Evolutionary conservation across 495 filamentous ascomycete genomes (phyloP).

Genomic region (Bryoglossum gracile): DNA sequence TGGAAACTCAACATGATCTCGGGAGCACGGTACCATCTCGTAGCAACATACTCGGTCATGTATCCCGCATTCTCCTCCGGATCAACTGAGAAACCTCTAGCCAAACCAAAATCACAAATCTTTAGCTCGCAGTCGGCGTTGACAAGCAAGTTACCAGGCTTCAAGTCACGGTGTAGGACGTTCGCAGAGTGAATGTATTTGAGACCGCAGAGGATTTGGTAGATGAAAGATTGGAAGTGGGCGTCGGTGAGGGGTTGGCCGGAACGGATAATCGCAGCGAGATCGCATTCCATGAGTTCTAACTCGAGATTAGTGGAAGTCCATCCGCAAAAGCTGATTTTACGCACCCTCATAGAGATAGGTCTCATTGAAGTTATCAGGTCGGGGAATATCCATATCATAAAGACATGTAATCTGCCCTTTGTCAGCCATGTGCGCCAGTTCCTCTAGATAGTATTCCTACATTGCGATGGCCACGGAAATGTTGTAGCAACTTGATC

Average conservation of each 20-base stretch:
- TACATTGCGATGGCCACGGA: constrained; percentile 67
- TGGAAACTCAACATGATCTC: constrained; percentile 99
- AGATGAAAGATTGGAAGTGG: constrained; percentile 92
- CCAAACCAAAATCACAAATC: constrained; percentile 97
- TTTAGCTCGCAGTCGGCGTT: constrained; percentile 99
- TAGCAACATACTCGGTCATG: constrained; percentile 99
- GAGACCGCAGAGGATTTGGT: constrained; percentile 89
- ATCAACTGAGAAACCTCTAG: constrained; percentile 91
- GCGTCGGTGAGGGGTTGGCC: constrained; percentile 94
- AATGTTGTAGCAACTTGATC: constrained; percentile 98
- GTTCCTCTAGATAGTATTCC: constrained; percentile 17
- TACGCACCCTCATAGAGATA: constrained; percentile 96
- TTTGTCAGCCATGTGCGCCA: constrained; percentile 12
- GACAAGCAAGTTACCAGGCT: constrained; percentile 93
- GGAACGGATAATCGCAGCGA: constrained; percentile 96
- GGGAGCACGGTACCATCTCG: constrained; percentile 95
- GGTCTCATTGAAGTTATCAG: constrained; percentile 98
- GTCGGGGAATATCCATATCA: constrained; percentile 98
- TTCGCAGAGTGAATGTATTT: constrained; percentile 99
- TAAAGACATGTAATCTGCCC: constrained; percentile 95
- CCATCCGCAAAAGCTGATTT: neutral
- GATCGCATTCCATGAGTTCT: constrained; percentile 99
- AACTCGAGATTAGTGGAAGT: constrained; percentile 18
- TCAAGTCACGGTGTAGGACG: constrained; percentile 91
- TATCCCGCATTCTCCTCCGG: constrained; percentile 98